Percentiles rank a stretch among this genome's conserved stretches.
Conservation (phyloP, 257 asterid genomes). For the Voacanga thouarsii region DNA sequence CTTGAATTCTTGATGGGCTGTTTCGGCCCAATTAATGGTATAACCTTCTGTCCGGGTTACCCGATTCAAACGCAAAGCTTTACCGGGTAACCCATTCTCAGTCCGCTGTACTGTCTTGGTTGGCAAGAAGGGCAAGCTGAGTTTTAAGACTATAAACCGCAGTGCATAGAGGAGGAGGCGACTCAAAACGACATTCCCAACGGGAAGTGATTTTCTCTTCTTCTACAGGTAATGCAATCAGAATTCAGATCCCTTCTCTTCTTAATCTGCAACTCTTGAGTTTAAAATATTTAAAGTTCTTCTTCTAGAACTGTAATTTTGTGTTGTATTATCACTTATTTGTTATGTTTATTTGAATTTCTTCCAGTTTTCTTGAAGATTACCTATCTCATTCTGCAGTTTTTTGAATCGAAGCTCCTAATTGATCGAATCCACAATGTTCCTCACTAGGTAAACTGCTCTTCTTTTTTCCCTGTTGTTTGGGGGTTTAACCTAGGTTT, state of each 20-base stretch:
- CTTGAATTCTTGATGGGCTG: too few relatives aligned
- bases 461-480: not conserved
- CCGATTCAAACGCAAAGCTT: not conserved
- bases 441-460: conserved; percentile 61
- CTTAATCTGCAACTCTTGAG: not conserved
- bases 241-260: not conserved
- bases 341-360: not conserved
- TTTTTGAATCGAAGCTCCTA: conserved; percentile 12
- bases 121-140: conserved; percentile 10
- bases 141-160: not conserved
- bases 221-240: not conserved
- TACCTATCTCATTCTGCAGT: conserved; percentile 14
- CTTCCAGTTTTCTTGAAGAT: not conserved
- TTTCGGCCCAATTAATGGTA: not conserved
- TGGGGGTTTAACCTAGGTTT: conserved; percentile 21
- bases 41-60: not conserved
- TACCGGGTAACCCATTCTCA: not conserved
- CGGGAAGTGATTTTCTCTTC: not conserved
- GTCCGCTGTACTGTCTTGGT: conserved; percentile 5
- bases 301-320: not conserved
- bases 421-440: conserved; percentile 43
- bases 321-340: not conserved
- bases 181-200: not conserved
- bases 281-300: not conserved
- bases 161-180: not conserved